Percentiles rank a stretch among this genome's conserved stretches.
phyloP scores from a whole-genome alignment of 75 land plant genomes.

The Picea glauca region DNA sequence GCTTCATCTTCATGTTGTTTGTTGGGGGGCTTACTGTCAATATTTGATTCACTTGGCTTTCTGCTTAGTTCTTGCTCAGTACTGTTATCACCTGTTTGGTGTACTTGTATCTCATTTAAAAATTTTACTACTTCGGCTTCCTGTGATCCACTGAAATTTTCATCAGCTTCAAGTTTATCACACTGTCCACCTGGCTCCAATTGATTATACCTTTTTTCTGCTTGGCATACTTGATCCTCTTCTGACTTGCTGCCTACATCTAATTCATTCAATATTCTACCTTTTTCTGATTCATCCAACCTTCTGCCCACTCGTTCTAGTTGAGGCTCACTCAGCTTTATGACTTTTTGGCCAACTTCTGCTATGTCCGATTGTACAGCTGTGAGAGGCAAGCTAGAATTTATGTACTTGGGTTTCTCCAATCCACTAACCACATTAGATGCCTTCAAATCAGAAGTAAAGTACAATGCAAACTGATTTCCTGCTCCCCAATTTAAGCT shows the following conservation, averaged over 20 bases:
- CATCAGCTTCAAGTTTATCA: neutral
- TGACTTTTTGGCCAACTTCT: neutral
- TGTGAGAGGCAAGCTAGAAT: neutral
- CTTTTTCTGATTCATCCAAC: neutral
- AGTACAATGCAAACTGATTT: neutral
- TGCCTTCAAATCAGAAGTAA: neutral
- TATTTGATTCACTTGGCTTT: neutral
- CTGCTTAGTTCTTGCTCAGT: slow-evolving; percentile 6
- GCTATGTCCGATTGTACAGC: neutral
- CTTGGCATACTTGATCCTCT: neutral
- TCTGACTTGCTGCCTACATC: neutral
- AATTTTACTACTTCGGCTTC: neutral
- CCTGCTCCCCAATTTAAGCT: neutral
- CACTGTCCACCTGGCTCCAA: neutral
- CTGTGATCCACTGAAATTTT: neutral
- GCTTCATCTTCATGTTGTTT: neutral
- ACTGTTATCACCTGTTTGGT: neutral
- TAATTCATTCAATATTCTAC: neutral
- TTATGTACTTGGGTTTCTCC: neutral
- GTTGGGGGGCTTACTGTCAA: neutral
- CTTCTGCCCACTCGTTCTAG: neutral
- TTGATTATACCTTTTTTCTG: neutral
- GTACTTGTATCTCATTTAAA: neutral
- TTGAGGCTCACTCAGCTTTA: neutral
- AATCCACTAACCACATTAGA: neutral